Conservation (phyloP, 768 basidiomycete genomes). For the Kwoniella dejecticola region DNA sequence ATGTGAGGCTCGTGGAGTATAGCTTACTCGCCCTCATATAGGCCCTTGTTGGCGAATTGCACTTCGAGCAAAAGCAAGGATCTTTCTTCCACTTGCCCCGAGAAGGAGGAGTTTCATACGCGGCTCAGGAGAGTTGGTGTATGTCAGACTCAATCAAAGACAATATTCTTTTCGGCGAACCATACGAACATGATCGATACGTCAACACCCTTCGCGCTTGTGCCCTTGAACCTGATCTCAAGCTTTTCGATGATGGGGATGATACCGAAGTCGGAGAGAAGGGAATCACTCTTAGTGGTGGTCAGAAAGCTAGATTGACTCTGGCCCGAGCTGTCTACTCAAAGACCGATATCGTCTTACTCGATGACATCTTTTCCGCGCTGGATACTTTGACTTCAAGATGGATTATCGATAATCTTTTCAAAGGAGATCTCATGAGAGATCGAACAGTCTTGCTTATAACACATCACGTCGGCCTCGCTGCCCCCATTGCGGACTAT, state of each 20-base stretch:
- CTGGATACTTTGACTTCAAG: conserved; percentile 64
- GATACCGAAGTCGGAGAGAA: conserved; percentile 73
- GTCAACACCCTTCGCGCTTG: conserved; percentile 55
- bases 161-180: conserved; percentile 62
- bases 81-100: conserved; percentile 74
- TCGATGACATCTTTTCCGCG: conserved; percentile 71
- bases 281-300: conserved; percentile 63
- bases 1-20: neutral
- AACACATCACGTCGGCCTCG: conserved; percentile 56
- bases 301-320: conserved; percentile 65
- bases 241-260: conserved; percentile 65
- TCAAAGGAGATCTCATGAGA: conserved; percentile 60
- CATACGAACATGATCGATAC: conserved; percentile 59
- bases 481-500: conserved; percentile 53
- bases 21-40: conserved; percentile 23
- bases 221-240: conserved; percentile 59
- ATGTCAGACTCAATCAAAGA: conserved; percentile 66
- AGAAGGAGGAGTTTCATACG: conserved; percentile 70
- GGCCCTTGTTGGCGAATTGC: conserved; percentile 58
- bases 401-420: conserved; percentile 61
- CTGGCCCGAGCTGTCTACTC: conserved; percentile 67
- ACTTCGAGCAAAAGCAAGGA: conserved; percentile 57
- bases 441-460: conserved; percentile 64
- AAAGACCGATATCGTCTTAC: conserved; percentile 64
- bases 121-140: conserved; percentile 83